Conservation (phyloP, 148 eudicot species). For the Bassia scoparia region DNA sequence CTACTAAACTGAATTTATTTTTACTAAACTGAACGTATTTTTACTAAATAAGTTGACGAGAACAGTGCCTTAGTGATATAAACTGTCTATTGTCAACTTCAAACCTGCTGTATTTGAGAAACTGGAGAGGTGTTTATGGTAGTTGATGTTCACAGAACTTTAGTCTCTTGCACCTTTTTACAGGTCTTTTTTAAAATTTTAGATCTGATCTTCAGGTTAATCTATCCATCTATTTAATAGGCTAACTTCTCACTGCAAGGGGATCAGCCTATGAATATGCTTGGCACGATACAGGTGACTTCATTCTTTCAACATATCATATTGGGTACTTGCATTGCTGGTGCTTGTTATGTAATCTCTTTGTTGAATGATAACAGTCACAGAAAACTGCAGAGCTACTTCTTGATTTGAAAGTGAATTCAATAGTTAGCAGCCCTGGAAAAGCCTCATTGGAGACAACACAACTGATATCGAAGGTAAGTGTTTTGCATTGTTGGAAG, state of each 20-base stretch:
- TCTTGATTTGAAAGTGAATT: conserved; percentile 74
- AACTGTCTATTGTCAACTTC: neutral
- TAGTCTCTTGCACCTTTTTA: conserved; percentile 16
- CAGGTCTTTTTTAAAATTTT: conserved; percentile 16
- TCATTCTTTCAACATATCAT: neutral
- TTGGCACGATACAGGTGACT: conserved; percentile 76
- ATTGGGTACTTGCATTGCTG: conserved; percentile 2
- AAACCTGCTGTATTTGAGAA: neutral
- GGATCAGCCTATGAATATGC: conserved; percentile 71
- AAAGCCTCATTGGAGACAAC: conserved; percentile 70
- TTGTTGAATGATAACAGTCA: conserved; percentile 47
- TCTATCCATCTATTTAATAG: conserved; percentile 39
- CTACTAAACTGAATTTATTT: no score
- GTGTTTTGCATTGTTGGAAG: conserved; percentile 16
- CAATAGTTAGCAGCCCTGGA: conserved; percentile 58
- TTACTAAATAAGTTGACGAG: no score
- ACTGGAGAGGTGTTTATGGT: neutral
- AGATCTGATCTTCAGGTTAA: conserved; percentile 19
- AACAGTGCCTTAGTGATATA: neutral
- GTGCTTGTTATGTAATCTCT: conserved; percentile 9
- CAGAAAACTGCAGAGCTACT: conserved; percentile 97
- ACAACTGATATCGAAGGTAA: conserved; percentile 59
- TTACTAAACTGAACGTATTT: no score
- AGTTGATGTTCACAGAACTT: neutral
- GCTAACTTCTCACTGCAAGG: conserved; percentile 34